These are phyloP conservation scores for Stephania yunnanensis DNA, from an alignment of 164 flowering plant species.

Conservation along the genomic window DNA sequence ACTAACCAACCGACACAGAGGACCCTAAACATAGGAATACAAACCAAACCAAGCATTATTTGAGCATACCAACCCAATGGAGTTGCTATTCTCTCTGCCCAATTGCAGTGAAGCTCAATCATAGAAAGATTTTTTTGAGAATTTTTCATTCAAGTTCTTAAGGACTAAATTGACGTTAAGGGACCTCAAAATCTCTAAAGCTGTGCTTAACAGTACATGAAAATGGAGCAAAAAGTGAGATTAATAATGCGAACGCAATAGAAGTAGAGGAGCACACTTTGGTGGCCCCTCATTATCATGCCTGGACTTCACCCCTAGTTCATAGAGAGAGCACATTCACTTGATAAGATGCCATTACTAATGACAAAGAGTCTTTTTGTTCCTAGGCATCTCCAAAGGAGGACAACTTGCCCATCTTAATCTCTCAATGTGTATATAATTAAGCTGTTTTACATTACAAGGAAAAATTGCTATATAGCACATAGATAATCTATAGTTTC, in stretches of 20 bases:
- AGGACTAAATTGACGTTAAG: neutral
- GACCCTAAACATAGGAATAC: neutral
- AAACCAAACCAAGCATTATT: neutral
- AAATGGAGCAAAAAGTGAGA: too few species aligned
- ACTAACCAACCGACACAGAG: neutral
- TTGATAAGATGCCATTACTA: neutral
- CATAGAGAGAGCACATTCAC: neutral
- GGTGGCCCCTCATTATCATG: neutral
- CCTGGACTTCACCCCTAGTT: neutral
- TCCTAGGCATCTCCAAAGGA: too few species aligned
- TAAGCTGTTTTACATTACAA: neutral
- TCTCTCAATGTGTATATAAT: neutral
- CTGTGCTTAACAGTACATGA: too few species aligned
- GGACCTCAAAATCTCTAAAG: neutral
- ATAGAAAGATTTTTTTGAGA: neutral
- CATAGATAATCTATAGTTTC: neutral
- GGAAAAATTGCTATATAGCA: neutral
- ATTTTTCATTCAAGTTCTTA: neutral
- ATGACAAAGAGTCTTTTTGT: too few species aligned
- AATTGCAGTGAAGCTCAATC: neutral
- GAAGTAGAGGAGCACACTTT: neutral
- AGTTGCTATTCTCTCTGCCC: neutral
- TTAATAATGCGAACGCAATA: neutral
- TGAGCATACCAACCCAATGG: neutral
- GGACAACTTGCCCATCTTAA: neutral